A percentile compares a stretch with the other conserved stretches of the same genome.
These are phyloP conservation scores for Linnemannia zychae DNA, from an alignment of 192 early-diverging fungal species.

Conservation along the genomic window DNA sequence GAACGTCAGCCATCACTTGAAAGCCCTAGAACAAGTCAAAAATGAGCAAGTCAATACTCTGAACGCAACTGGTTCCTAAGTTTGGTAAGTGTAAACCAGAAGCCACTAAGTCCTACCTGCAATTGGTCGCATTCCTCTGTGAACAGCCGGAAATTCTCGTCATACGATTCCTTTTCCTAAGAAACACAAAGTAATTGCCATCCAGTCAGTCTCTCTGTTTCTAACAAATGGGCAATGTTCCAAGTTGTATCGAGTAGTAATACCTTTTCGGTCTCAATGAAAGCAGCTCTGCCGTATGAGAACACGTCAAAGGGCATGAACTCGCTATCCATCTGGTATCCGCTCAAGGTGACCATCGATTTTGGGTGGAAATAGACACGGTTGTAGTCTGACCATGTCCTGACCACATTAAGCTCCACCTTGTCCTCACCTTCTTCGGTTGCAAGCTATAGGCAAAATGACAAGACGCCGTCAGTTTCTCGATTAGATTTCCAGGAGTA, in stretches of 20 bases:
- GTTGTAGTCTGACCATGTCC: constrained; percentile 88
- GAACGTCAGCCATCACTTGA: constrained; percentile 73
- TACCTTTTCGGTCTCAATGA: constrained; percentile 66
- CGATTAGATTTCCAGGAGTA: background rate
- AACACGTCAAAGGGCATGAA: constrained; percentile 68
- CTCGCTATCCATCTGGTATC: constrained; percentile 60
- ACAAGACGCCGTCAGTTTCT: background rate
- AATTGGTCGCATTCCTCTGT: constrained; percentile 70
- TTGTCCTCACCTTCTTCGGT: constrained; percentile 56
- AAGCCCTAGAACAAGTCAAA: constrained; percentile 69
- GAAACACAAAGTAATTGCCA: background rate
- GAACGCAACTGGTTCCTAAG: background rate
- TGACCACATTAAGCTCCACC: constrained; percentile 65
- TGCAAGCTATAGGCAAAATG: constrained; percentile 23
- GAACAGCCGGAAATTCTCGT: constrained; percentile 66
- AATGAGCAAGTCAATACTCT: background rate
- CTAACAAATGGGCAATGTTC: background rate
- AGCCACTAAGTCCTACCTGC: constrained; percentile 33
- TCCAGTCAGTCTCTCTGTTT: background rate
- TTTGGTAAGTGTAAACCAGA: background rate
- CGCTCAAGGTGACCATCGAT: constrained; percentile 58
- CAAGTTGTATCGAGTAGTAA: background rate
- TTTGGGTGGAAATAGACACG: constrained; percentile 82
- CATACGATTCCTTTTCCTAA: constrained; percentile 65
- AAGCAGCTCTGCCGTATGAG: constrained; percentile 62